These are phyloP conservation scores for Puccinia horiana DNA, from an alignment of 1,284 basidiomycete genomes.

Conservation along the genomic window DNA sequence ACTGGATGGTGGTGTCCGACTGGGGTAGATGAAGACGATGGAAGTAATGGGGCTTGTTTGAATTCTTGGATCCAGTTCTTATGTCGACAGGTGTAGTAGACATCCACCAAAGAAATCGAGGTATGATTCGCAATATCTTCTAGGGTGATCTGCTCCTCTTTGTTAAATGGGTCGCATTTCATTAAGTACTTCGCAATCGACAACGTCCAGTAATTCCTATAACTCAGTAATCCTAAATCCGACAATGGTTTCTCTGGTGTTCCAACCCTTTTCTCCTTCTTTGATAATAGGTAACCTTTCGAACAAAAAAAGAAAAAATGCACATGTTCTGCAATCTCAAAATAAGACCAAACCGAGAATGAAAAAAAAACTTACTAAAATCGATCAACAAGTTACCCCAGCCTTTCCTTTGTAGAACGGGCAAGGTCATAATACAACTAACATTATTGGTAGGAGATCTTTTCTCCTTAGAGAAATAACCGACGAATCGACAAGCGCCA, in stretches of 20 bases:
- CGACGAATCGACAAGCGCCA: conserved; percentile 87
- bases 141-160: conserved; percentile 37
- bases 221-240: conserved; percentile 82
- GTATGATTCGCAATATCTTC: conserved; percentile 45
- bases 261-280: conserved; percentile 83
- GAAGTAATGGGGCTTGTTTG: background rate
- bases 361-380: conserved; percentile 73
- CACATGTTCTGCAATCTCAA: conserved; percentile 22
- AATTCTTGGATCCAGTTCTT: conserved; percentile 34
- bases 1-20: background rate
- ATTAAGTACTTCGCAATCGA: conserved; percentile 79
- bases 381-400: conserved; percentile 95
- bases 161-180: background rate
- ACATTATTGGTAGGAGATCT: conserved; percentile 92
- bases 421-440: conserved; percentile 99
- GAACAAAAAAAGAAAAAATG: background rate
- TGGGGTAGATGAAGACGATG: background rate
- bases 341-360: conserved; percentile 9
- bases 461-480: conserved; percentile 99
- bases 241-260: conserved; percentile 93
- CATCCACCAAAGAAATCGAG: conserved; percentile 35
- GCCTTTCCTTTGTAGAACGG: conserved; percentile 86
- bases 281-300: conserved; percentile 88
- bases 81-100: conserved; percentile 43
- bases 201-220: conserved; percentile 92